phyloP scores from a whole-genome alignment of 192 early-diverging fungal genomes.

The Gaertneriomyces semiglobifer region DNA sequence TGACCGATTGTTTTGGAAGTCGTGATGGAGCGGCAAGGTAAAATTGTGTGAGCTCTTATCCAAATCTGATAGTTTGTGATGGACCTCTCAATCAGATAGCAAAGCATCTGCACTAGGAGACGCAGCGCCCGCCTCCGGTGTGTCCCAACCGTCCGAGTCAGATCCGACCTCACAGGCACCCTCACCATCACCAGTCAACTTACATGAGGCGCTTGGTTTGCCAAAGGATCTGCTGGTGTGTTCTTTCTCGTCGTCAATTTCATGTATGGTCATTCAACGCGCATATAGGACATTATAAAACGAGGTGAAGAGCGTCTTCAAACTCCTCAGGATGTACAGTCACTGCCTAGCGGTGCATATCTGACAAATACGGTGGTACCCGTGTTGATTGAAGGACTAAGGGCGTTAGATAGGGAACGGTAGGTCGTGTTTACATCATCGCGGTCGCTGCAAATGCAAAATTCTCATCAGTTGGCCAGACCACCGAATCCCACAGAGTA shows the following conservation, averaged over 20 bases:
- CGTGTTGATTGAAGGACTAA: conserved; percentile 51
- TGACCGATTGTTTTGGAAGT: no score
- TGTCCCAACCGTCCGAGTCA: no score
- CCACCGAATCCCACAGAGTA: conserved; percentile 50
- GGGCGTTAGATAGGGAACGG: conserved; percentile 48
- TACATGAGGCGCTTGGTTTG: conserved; percentile 25
- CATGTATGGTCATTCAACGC: background rate
- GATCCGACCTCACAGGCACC: no score
- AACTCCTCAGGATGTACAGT: conserved; percentile 22
- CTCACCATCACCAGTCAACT: background rate
- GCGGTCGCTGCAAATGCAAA: background rate
- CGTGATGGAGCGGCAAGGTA: no score
- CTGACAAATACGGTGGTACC: conserved; percentile 53
- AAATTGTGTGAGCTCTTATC: no score
- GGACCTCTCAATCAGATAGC: no score
- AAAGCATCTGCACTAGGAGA: no score
- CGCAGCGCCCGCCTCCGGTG: no score
- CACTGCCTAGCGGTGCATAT: conserved; percentile 45
- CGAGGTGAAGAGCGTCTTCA: background rate
- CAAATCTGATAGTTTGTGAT: no score
- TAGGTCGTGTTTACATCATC: conserved; percentile 9
- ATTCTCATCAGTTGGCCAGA: conserved; percentile 10
- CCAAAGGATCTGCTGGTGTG: conserved; percentile 27
- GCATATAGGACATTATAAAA: conserved; percentile 18
- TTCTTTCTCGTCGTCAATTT: background rate